phyloP scores from a whole-genome alignment of 2,329 filamentous ascomycete species.

The Elsinoe ampelina region DNA sequence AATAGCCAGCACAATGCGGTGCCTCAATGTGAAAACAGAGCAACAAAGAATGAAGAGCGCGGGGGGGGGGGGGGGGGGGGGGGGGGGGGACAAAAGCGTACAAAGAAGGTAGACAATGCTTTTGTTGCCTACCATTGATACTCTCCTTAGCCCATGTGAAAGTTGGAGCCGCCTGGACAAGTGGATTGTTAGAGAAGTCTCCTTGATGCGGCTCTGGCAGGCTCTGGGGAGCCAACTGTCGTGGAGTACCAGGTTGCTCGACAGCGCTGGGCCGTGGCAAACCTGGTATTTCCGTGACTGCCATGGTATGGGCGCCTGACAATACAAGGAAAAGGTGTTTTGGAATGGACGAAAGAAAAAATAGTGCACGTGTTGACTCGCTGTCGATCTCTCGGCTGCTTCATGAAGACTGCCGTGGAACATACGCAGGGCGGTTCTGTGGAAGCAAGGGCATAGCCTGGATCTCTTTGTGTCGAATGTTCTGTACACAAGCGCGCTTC shows the following conservation, averaged over 20 bases:
- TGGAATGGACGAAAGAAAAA: not conserved
- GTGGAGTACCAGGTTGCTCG: not conserved
- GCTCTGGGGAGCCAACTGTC: slow-evolving; percentile 3
- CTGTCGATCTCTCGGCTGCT: not conserved
- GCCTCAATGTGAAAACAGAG: not conserved
- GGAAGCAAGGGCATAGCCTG: not conserved
- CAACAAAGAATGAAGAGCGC: not conserved
- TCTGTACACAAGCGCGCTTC: not conserved
- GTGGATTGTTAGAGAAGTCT: not conserved
- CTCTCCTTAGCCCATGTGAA: not conserved
- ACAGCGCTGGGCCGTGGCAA: not conserved
- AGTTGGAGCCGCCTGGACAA: not conserved
- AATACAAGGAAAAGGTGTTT: slow-evolving; percentile 5
- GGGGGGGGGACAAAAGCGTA: not conserved
- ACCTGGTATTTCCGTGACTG: not conserved
- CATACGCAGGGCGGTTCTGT: not conserved
- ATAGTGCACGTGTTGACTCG: not conserved
- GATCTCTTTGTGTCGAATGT: not conserved
- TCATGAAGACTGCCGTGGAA: not conserved
- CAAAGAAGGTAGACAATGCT: slow-evolving; percentile 1
- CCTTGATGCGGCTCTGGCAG: not conserved
- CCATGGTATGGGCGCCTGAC: slow-evolving; percentile 1
- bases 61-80: not conserved
- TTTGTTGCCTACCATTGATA: slow-evolving; percentile 8
- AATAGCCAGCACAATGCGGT: slow-evolving; percentile 1